Evolutionary conservation across 768 basidiomycete species (phyloP).

Genomic region (Rhodocollybia butyracea): DNA sequence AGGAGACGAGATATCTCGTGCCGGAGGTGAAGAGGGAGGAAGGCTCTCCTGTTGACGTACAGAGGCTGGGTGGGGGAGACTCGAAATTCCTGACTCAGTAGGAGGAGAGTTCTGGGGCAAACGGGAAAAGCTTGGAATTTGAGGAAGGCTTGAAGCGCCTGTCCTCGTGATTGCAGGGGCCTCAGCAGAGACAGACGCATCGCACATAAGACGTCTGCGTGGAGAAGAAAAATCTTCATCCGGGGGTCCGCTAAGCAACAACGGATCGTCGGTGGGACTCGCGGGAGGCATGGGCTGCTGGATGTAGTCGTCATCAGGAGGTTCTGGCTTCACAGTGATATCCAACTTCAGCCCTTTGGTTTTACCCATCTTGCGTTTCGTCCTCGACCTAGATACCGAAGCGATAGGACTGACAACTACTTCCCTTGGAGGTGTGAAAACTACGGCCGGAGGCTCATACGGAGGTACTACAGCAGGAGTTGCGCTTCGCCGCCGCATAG

Average conservation of each 20-base stretch:
- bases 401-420: conserved; percentile 43
- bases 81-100: too few relatives aligned
- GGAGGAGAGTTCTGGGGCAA: too few relatives aligned
- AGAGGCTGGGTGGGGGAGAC: neutral
- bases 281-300: conserved; percentile 59
- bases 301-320: conserved; percentile 56
- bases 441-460: conserved; percentile 64
- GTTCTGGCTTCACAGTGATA: conserved; percentile 54
- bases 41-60: conserved; percentile 24
- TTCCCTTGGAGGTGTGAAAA: conserved; percentile 71
- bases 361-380: conserved; percentile 20
- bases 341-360: conserved; percentile 21
- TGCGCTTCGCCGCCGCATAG: conserved; percentile 37
- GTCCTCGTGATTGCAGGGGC: too few relatives aligned
- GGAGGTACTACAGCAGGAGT: conserved; percentile 50
- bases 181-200: conserved; percentile 13
- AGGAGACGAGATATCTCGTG: conserved; percentile 14
- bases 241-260: conserved; percentile 54
- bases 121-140: too few relatives aligned
- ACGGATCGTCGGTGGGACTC: conserved; percentile 74
- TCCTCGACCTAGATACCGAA: conserved; percentile 37
- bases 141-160: too few relatives aligned
- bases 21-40: conserved; percentile 31
- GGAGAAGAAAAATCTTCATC: conserved; percentile 21
- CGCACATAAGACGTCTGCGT: conserved; percentile 13